Evolutionary conservation across 345 rosid species (phyloP).

Genomic region (Acer saccharum): DNA sequence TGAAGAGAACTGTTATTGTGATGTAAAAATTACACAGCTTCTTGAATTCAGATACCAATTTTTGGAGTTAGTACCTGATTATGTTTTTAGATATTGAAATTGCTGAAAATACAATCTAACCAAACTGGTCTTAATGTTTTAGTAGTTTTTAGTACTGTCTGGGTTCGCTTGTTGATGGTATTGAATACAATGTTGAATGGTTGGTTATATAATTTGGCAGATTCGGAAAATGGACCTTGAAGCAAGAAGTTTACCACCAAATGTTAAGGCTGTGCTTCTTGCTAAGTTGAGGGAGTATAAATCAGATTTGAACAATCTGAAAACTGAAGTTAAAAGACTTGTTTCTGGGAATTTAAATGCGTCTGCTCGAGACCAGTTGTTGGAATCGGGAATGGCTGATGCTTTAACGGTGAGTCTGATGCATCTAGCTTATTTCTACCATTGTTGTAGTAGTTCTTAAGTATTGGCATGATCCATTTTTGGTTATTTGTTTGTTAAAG

Average conservation of each 20-base stretch:
- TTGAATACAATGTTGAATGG: conserved; percentile 13
- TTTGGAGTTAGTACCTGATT: neutral
- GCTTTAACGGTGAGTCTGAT: conserved; percentile 49
- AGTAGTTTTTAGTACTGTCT: neutral
- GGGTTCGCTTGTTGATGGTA: neutral
- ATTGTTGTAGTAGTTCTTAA: neutral
- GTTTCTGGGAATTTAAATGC: conserved; percentile 50
- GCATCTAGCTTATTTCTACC: neutral
- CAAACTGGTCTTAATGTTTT: neutral
- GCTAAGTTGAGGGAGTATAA: conserved; percentile 81
- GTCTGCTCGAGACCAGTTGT: conserved; percentile 68
- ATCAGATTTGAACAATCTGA: conserved; percentile 83
- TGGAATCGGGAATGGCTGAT: conserved; percentile 84
- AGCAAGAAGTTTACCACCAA: conserved; percentile 79
- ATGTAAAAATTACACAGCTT: neutral
- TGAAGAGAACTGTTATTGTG: too few relatives aligned
- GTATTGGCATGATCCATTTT: neutral
- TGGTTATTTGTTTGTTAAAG: neutral
- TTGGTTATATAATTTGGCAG: conserved; percentile 29
- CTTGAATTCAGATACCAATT: neutral
- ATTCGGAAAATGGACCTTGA: conserved; percentile 89
- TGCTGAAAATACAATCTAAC: neutral
- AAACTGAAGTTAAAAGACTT: conserved; percentile 69
- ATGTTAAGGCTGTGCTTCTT: conserved; percentile 67
- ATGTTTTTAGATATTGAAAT: neutral